Evolutionary conservation across 129 eudicot genomes (phyloP).

Genomic region (Centella asiatica): DNA sequence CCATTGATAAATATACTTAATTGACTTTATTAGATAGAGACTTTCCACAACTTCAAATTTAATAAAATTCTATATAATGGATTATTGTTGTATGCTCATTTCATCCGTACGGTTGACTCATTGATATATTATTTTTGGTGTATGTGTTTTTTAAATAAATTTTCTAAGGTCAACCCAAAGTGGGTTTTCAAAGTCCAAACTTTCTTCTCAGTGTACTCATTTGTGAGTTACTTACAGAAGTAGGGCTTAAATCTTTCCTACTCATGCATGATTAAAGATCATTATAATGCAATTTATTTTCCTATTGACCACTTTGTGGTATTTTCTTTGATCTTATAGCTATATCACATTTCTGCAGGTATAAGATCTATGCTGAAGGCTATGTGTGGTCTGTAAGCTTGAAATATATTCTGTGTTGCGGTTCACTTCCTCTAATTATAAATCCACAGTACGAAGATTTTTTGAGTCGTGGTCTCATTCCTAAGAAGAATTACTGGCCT

Average conservation of each 20-base stretch:
- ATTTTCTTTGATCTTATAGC: neutral
- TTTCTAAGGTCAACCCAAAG: no score
- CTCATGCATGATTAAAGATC: neutral
- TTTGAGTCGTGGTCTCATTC: constrained; percentile 70
- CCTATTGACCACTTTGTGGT: neutral
- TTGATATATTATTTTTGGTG: no score
- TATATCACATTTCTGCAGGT: constrained; percentile 33
- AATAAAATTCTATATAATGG: no score
- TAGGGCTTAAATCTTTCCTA: neutral
- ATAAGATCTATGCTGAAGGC: constrained; percentile 88
- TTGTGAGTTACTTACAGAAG: constrained; percentile 30
- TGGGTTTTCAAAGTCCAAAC: constrained; percentile 61
- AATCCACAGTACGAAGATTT: constrained; percentile 68
- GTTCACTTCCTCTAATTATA: constrained; percentile 66
- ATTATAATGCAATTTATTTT: neutral
- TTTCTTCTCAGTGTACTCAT: constrained; percentile 76
- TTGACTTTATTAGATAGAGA: no score
- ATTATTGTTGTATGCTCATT: no score
- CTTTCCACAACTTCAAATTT: no score
- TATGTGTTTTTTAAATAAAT: no score
- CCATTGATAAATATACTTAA: no score
- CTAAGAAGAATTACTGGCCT: constrained; percentile 55
- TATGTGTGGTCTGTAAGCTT: constrained; percentile 95
- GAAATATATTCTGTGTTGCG: constrained; percentile 77
- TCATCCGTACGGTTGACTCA: no score